Conservation (phyloP, 2,329 filamentous ascomycete genomes). For the Alternaria angustiovoidea region DNA sequence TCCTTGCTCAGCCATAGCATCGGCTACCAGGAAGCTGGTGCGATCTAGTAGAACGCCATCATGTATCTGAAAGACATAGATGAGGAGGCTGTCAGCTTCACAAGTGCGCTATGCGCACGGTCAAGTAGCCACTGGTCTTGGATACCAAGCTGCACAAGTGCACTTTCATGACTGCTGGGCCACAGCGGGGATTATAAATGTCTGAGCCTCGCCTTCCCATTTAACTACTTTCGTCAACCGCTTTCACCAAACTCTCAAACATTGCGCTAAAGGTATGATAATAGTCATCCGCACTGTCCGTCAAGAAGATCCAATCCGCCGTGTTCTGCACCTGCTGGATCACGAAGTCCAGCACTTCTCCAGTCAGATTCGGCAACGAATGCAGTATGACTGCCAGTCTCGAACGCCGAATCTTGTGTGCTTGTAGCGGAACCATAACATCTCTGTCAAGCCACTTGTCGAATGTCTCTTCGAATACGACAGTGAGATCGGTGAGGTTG, state of each 20-base stretch:
- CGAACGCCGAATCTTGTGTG: conserved; percentile 25
- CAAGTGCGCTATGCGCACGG: no score
- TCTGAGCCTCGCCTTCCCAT: background rate
- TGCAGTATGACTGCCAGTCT: conserved; percentile 42
- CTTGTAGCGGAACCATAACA: conserved; percentile 31
- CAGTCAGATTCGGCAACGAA: conserved; percentile 34
- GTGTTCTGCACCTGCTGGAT: conserved; percentile 40
- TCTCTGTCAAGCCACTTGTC: conserved; percentile 35
- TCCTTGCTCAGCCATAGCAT: no score
- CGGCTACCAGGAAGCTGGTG: no score
- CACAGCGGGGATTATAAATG: background rate
- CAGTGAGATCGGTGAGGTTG: conserved; percentile 43
- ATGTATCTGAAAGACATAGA: no score
- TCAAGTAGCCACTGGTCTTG: background rate
- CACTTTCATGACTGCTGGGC: background rate
- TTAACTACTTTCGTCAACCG: conserved; percentile 16
- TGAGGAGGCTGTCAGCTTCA: no score
- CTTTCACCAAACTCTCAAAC: conserved; percentile 32
- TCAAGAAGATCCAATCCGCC: conserved; percentile 44
- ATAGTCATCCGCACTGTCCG: conserved; percentile 37
- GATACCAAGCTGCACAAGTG: background rate
- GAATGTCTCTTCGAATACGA: conserved; percentile 45
- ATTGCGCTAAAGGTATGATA: conserved; percentile 40
- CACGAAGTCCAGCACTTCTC: conserved; percentile 35
- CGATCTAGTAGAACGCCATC: no score